Conservation (phyloP, 75 land plant species). For the Azolla pinnata region DNA sequence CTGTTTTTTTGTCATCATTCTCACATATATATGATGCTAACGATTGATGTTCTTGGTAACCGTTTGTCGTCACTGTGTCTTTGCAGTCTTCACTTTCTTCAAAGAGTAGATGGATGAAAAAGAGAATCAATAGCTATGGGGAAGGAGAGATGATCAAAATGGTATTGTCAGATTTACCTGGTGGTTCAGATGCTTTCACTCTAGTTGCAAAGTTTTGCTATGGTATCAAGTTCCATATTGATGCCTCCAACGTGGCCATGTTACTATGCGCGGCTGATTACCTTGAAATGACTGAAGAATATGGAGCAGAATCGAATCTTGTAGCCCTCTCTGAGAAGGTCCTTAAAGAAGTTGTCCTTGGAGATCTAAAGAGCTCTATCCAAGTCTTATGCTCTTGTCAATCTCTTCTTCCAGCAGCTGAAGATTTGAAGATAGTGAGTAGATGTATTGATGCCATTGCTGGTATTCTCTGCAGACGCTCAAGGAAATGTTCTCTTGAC, state of each 20-base stretch:
- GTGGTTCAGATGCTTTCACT: slow-evolving; percentile 32
- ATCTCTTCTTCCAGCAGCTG: slow-evolving; percentile 22
- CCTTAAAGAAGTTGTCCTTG: slow-evolving; percentile 13
- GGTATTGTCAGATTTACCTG: slow-evolving; percentile 25
- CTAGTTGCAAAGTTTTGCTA: slow-evolving; percentile 29
- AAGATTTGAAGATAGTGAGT: slow-evolving; percentile 25
- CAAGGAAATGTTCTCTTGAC: no score
- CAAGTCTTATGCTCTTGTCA: slow-evolving; percentile 27
- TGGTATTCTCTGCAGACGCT: slow-evolving; percentile 23
- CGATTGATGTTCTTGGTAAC: background rate
- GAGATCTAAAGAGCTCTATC: slow-evolving; percentile 15
- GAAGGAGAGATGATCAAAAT: slow-evolving; percentile 37
- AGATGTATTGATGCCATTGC: slow-evolving; percentile 31
- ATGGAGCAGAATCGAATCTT: slow-evolving; percentile 22
- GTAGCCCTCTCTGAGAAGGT: slow-evolving; percentile 19
- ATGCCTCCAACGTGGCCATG: slow-evolving; percentile 27
- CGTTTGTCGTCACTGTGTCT: background rate
- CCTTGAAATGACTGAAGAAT: slow-evolving; percentile 32
- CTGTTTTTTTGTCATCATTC: background rate
- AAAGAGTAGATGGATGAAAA: slow-evolving; percentile 74
- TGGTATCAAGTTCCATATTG: slow-evolving; percentile 32
- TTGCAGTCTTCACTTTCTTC: slow-evolving; percentile 85
- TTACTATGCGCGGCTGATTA: slow-evolving; percentile 29
- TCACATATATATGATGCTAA: background rate
- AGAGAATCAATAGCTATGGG: slow-evolving; percentile 47